Evolutionary conservation across 768 basidiomycete genomes (phyloP).

Genomic region (Rhizopogon vinicolor): DNA sequence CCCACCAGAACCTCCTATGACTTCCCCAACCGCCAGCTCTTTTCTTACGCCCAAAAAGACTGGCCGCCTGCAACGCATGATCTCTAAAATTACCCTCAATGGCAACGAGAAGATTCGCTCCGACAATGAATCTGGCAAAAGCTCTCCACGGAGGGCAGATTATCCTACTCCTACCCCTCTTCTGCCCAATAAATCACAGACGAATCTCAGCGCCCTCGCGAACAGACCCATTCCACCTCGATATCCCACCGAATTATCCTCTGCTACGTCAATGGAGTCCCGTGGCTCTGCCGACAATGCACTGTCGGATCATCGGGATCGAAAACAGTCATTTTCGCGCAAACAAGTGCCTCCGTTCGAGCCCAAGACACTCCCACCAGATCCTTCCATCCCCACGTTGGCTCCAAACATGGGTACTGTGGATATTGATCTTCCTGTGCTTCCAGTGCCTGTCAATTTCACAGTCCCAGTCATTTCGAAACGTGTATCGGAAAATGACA

Average conservation of each 20-base stretch:
- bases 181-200: conserved; percentile 27
- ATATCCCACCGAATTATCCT: conserved; percentile 40
- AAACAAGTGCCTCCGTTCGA: conserved; percentile 16
- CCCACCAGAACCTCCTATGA: conserved; percentile 36
- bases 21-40: conserved; percentile 26
- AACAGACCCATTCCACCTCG: conserved; percentile 62
- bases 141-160: conserved; percentile 27
- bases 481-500: conserved; percentile 4
- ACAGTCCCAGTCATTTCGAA: not conserved
- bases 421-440: not conserved
- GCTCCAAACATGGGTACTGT: not conserved
- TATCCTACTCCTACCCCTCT: conserved; percentile 4
- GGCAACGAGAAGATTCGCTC: conserved; percentile 9
- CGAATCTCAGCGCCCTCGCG: conserved; percentile 45
- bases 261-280: conserved; percentile 40
- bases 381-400: conserved; percentile 5
- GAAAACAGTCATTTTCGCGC: conserved; percentile 22
- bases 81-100: conserved; percentile 66
- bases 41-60: conserved; percentile 40
- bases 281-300: conserved; percentile 14
- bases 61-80: conserved; percentile 75
- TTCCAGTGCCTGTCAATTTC: not conserved
- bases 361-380: conserved; percentile 4
- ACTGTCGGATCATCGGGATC: conserved; percentile 15
- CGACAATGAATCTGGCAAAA: conserved; percentile 18